Evolutionary conservation across 2,329 filamentous ascomycete genomes (phyloP).

Genomic region (Aspergillus transmontanensis): DNA sequence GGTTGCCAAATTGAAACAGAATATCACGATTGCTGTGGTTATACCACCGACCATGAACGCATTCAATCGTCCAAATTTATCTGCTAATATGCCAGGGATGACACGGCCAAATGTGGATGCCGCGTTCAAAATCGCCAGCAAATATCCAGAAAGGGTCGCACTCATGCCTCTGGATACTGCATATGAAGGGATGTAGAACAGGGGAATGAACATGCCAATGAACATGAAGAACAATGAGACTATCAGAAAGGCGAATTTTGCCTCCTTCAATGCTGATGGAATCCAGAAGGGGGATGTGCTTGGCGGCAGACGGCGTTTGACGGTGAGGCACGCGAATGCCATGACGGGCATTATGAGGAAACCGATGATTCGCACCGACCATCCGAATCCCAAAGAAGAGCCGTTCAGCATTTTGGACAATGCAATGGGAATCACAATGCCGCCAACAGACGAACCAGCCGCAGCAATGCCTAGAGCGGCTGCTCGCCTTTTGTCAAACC

Average conservation of each 20-base stretch:
- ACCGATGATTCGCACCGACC: constrained; percentile 56
- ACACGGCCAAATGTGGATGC: constrained; percentile 38
- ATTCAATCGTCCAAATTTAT: constrained; percentile 39
- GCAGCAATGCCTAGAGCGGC: constrained; percentile 52
- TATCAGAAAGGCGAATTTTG: constrained; percentile 38
- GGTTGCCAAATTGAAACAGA: constrained; percentile 34
- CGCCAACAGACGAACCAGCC: constrained; percentile 55
- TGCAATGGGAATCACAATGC: constrained; percentile 54
- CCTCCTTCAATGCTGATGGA: constrained; percentile 37
- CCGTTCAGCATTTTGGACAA: constrained; percentile 52
- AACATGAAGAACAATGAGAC: constrained; percentile 24
- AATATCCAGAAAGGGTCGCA: constrained; percentile 27
- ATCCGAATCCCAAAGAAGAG: constrained; percentile 51
- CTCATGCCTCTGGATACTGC: constrained; percentile 20
- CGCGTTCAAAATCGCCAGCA: constrained; percentile 38
- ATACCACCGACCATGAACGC: constrained; percentile 29
- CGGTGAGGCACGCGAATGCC: constrained; percentile 38
- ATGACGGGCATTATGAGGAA: constrained; percentile 54
- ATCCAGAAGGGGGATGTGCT: constrained; percentile 11
- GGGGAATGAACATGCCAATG: constrained; percentile 31
- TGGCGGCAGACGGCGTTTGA: constrained; percentile 22
- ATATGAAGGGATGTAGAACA: constrained; percentile 35
- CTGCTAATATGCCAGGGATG: constrained; percentile 36
- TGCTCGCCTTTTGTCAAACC: constrained; percentile 52
- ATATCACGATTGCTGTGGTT: constrained; percentile 30